Evolutionary conservation across 2,329 filamentous ascomycete species (phyloP).

Genomic region (Hymenoscyphus albidus): DNA sequence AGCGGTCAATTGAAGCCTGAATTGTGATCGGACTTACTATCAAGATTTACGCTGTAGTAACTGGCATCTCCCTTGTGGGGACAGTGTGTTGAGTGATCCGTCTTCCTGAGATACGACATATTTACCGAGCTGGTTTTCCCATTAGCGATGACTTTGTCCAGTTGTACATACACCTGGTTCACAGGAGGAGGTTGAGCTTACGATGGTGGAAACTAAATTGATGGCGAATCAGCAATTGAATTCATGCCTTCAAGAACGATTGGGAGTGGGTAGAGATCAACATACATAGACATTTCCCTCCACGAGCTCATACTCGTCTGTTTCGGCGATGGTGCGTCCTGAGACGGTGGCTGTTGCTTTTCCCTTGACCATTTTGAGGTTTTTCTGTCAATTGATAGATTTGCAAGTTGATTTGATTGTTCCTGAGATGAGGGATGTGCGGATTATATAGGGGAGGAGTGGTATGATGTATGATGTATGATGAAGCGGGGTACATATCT

Average conservation of each 20-base stretch:
- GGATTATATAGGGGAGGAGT: not conserved
- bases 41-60: conserved; percentile 45
- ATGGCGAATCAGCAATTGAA: conserved; percentile 13
- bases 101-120: conserved; percentile 39
- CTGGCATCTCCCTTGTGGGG: conserved; percentile 46
- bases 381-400: not conserved
- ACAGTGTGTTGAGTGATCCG: conserved; percentile 40
- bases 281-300: conserved; percentile 47
- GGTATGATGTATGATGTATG: not conserved
- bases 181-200: conserved; percentile 20
- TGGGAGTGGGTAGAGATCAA: conserved; percentile 9
- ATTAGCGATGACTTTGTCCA: not conserved
- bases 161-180: not conserved
- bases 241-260: not conserved
- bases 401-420: not conserved
- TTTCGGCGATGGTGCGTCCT: conserved; percentile 43
- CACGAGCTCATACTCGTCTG: conserved; percentile 44
- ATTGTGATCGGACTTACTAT: conserved; percentile 28
- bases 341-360: conserved; percentile 40
- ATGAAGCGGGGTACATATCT: not conserved
- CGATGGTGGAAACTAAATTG: conserved; percentile 36
- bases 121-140: conserved; percentile 36
- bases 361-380: conserved; percentile 22
- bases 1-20: not conserved
- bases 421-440: not conserved